These are phyloP conservation scores for Cyclotella cryptica DNA, from an alignment of 108 stramenopile species.

Conservation along the genomic window DNA sequence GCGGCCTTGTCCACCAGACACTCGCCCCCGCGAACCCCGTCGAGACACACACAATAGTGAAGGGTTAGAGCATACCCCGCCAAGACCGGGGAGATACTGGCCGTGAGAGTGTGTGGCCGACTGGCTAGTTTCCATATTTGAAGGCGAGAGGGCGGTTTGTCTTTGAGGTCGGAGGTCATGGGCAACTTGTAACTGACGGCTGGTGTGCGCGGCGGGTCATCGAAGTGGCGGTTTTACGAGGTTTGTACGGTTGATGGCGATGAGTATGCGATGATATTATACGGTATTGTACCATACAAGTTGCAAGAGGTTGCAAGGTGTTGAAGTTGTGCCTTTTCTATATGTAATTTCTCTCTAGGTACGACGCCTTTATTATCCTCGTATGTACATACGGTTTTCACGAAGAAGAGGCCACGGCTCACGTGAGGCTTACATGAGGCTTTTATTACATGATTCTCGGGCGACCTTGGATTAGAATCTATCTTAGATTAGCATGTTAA, in stretches of 20 bases:
- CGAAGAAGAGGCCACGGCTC: too few relatives aligned
- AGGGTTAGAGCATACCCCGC: conserved; percentile 60
- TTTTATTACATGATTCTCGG: too few relatives aligned
- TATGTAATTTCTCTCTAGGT: too few relatives aligned
- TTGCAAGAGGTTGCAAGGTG: too few relatives aligned
- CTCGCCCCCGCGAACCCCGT: neutral
- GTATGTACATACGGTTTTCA: too few relatives aligned
- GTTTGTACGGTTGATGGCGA: neutral
- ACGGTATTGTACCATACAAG: too few relatives aligned
- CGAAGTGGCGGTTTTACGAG: neutral
- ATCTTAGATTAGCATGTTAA: too few relatives aligned
- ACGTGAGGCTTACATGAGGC: too few relatives aligned
- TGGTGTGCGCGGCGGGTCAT: neutral
- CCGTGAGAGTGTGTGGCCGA: conserved; percentile 92
- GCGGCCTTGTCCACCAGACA: neutral
- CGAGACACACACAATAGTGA: conserved; percentile 12
- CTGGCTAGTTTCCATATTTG: conserved; percentile 83
- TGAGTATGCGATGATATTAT: too few relatives aligned
- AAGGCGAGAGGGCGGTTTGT: conserved; percentile 62
- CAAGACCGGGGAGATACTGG: conserved; percentile 74
- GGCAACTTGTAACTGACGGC: neutral
- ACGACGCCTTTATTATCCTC: too few relatives aligned
- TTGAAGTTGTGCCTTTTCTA: too few relatives aligned
- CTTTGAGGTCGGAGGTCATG: conserved; percentile 8
- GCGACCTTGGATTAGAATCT: too few relatives aligned